phyloP scores from a whole-genome alignment of 495 filamentous ascomycete genomes.

The Lineolata rhizophorae region DNA sequence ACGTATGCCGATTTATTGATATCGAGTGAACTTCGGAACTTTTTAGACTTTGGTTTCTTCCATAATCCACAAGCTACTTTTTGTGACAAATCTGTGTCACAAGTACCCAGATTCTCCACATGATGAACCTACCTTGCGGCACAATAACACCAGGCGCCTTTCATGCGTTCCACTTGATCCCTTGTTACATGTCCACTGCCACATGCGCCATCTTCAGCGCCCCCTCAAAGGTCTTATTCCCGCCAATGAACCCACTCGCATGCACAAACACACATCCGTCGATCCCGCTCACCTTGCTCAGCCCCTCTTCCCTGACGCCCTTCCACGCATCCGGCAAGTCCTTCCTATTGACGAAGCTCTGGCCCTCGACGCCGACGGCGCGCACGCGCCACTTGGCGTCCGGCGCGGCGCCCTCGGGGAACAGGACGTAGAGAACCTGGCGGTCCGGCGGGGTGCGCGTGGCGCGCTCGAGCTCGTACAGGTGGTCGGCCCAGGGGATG shows the following conservation, averaged over 20 bases:
- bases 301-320: constrained; percentile 63
- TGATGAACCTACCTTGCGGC: too few relatives aligned
- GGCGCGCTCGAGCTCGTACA: constrained; percentile 63
- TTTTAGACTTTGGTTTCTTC: too few relatives aligned
- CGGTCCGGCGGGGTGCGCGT: constrained; percentile 12
- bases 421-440: constrained; percentile 75
- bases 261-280: constrained; percentile 78
- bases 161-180: too few relatives aligned
- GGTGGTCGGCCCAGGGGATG: constrained; percentile 87
- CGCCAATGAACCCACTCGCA: constrained; percentile 87
- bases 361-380: constrained; percentile 54
- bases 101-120: background rate
- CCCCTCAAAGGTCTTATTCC: constrained; percentile 80
- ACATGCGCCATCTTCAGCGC: constrained; percentile 67
- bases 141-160: too few relatives aligned
- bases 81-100: background rate
- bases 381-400: constrained; percentile 82
- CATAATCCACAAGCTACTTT: too few relatives aligned
- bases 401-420: constrained; percentile 50
- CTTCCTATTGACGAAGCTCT: constrained; percentile 77
- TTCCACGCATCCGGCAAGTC: constrained; percentile 79
- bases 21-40: too few relatives aligned
- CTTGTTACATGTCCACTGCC: constrained; percentile 35
- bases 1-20: too few relatives aligned
- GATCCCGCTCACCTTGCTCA: constrained; percentile 52